Conservation (phyloP, 345 rosid species). For the Salix suchowensis region DNA sequence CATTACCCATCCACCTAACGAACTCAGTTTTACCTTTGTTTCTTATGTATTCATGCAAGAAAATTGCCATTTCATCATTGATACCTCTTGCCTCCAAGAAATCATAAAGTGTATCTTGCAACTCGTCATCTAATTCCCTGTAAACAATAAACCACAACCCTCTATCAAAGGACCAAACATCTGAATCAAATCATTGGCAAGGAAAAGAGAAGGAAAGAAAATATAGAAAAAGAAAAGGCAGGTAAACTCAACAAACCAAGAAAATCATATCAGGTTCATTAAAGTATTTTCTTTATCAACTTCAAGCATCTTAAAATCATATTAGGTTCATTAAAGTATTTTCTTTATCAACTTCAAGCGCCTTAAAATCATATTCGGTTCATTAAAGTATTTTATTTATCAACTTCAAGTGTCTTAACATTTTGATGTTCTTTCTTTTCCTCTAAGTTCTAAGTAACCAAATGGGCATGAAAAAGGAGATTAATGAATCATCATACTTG, state of each 20-base stretch:
- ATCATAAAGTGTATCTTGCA: constrained; percentile 62
- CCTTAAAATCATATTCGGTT: not conserved
- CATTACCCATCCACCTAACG: constrained; percentile 65
- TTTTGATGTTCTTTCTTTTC: not conserved
- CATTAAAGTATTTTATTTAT: not conserved
- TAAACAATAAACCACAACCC: constrained; percentile 17
- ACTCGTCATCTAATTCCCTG: constrained; percentile 82
- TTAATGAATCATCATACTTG: constrained; percentile 40
- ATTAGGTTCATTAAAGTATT: constrained; percentile 2
- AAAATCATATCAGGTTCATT: constrained; percentile 1
- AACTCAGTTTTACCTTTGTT: constrained; percentile 67
- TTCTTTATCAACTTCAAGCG: not conserved
- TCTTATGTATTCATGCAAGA: constrained; percentile 73
- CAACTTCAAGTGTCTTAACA: not conserved
- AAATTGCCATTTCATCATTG: constrained; percentile 55
- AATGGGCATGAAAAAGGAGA: constrained; percentile 4
- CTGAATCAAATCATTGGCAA: not conserved
- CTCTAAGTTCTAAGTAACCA: constrained; percentile 2
- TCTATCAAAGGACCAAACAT: not conserved
- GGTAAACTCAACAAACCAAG: too few species aligned
- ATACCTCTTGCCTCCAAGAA: constrained; percentile 70
- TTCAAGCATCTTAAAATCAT: not conserved
- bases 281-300: not conserved
- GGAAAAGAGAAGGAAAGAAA: not conserved
- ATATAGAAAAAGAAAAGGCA: not conserved